Evolutionary conservation across 139 green algal genomes (phyloP).

Genomic region (Mychonastes homosphaera): DNA sequence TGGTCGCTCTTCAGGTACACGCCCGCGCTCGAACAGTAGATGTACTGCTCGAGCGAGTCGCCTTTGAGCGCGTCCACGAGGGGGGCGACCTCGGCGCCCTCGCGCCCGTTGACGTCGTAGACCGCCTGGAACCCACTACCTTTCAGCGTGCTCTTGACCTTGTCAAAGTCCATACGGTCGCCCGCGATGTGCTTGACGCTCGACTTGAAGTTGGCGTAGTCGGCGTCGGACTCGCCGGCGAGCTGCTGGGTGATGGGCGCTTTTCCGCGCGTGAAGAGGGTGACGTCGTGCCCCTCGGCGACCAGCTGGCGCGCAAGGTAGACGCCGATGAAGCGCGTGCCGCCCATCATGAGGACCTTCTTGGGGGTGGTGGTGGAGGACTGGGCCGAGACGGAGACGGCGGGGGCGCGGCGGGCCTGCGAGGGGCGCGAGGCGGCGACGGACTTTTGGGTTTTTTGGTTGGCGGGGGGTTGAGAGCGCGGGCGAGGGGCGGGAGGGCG

Average conservation of each 20-base stretch:
- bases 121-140: constrained; percentile 77
- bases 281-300: constrained; percentile 81
- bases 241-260: constrained; percentile 72
- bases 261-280: constrained; percentile 90
- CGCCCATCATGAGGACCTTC: constrained; percentile 84
- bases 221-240: constrained; percentile 75
- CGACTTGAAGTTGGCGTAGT: constrained; percentile 57
- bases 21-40: constrained; percentile 48
- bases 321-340: constrained; percentile 92
- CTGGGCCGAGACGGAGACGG: too few relatives aligned
- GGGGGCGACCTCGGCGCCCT: constrained; percentile 62
- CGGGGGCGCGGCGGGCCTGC: too few relatives aligned
- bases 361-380: constrained; percentile 38
- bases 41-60: constrained; percentile 44
- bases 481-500: too few relatives aligned
- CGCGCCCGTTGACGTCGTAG: constrained; percentile 95
- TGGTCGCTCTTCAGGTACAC: constrained; percentile 92
- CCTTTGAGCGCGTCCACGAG: constrained; percentile 41
- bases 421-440: too few relatives aligned
- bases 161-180: constrained; percentile 65
- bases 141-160: constrained; percentile 56
- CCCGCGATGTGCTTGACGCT: constrained; percentile 82
- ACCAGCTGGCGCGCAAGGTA: constrained; percentile 88
- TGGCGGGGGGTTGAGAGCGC: too few relatives aligned
- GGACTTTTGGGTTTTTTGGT: too few relatives aligned